Evolutionary conservation across 176 grass and related monocot genomes (phyloP).

Genomic region (Typha latifolia): DNA sequence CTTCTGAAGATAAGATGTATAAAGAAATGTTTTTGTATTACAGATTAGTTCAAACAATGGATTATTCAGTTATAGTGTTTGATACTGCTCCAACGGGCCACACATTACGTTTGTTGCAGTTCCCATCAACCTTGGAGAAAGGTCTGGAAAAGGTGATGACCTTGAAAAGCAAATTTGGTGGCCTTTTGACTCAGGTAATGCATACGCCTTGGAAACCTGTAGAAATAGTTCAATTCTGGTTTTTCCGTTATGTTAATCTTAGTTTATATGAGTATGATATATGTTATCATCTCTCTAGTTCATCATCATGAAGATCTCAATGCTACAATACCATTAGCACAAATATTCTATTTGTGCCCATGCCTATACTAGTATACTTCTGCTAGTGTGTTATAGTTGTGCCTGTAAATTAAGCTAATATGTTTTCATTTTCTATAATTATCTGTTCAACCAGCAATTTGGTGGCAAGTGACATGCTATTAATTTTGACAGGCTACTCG

Average conservation of each 20-base stretch:
- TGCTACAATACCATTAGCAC: too few relatives aligned
- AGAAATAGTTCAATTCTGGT: neutral
- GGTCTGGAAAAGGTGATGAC: conserved; percentile 94
- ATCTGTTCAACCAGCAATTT: neutral
- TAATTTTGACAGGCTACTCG: conserved; percentile 60
- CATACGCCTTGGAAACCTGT: conserved; percentile 17
- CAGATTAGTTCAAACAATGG: conserved; percentile 99
- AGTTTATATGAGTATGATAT: neutral
- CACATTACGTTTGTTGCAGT: conserved; percentile 88
- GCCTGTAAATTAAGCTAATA: neutral
- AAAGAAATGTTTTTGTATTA: conserved; percentile 11
- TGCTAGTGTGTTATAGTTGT: neutral
- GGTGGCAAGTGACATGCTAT: neutral
- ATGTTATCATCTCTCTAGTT: too few relatives aligned
- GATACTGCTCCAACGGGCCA: conserved; percentile 99
- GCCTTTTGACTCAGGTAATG: conserved; percentile 80
- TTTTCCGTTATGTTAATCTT: neutral
- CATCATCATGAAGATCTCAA: too few relatives aligned
- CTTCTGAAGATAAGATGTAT: neutral
- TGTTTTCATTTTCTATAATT: neutral
- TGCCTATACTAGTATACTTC: neutral
- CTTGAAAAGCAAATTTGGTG: conserved; percentile 92
- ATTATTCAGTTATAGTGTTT: conserved; percentile 99
- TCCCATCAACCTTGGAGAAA: conserved; percentile 95
- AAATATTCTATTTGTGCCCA: too few relatives aligned